A percentile compares a stretch with the other conserved stretches of the same genome.
Evolutionary conservation across 441 rosid species (phyloP).

Genomic region (Breynia disticha): DNA sequence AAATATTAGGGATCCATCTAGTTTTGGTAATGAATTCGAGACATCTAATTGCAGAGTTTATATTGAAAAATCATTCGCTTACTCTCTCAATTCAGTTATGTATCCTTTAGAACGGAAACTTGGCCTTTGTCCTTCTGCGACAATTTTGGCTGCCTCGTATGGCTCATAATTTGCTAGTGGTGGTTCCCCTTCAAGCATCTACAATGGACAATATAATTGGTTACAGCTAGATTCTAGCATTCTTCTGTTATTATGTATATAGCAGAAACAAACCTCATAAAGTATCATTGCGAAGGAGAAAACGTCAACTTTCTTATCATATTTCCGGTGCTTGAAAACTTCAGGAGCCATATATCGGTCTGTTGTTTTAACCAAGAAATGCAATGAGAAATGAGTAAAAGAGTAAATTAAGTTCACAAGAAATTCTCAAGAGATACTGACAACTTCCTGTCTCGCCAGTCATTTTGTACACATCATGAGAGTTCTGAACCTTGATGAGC

Average conservation of each 20-base stretch:
- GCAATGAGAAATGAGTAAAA: conserved; percentile 11
- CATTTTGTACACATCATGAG: conserved; percentile 98
- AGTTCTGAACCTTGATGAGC: conserved; percentile 92
- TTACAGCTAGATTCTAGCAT: conserved; percentile 19
- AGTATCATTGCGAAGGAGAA: conserved; percentile 97
- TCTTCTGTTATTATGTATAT: conserved; percentile 3
- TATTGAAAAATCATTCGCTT: conserved; percentile 20
- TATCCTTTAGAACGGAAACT: conserved; percentile 65
- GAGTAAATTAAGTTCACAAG: conserved; percentile 7
- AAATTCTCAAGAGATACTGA: conserved; percentile 35
- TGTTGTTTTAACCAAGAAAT: conserved; percentile 28
- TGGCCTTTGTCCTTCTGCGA: conserved; percentile 91
- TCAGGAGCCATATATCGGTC: conserved; percentile 99
- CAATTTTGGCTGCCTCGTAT: conserved; percentile 91
- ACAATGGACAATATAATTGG: conserved; percentile 15
- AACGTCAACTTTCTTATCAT: conserved; percentile 97
- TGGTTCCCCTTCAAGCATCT: conserved; percentile 99
- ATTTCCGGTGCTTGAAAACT: conserved; percentile 92
- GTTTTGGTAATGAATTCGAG: not conserved
- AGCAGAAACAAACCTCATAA: conserved; percentile 44
- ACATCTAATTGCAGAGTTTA: conserved; percentile 1
- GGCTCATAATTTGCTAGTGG: conserved; percentile 79
- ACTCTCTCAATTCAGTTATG: conserved; percentile 72
- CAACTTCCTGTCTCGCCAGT: conserved; percentile 99
- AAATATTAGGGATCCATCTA: conserved; percentile 11